Evolutionary conservation across 169 alveolate species (phyloP).

Genomic region (Eimeria maxima): DNA sequence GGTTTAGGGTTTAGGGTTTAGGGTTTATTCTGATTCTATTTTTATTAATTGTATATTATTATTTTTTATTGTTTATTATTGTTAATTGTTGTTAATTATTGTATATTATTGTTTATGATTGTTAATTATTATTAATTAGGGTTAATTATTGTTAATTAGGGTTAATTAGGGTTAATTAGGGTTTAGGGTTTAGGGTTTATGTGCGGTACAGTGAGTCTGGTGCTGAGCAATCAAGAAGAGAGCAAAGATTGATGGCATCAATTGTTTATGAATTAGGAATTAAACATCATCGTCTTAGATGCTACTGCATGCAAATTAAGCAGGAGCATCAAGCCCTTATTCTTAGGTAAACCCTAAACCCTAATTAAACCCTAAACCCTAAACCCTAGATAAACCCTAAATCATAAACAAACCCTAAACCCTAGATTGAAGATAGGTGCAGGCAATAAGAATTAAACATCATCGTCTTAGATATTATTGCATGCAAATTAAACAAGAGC

Average conservation of each 20-base stretch:
- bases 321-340: slow-evolving; percentile 73
- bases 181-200: neutral
- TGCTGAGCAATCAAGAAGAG: slow-evolving; percentile 57
- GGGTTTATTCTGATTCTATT: no score
- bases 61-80: no score
- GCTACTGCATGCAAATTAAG: slow-evolving; percentile 75
- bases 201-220: slow-evolving; percentile 65
- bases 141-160: no score
- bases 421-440: no score
- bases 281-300: slow-evolving; percentile 34
- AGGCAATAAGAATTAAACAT: neutral
- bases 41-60: no score
- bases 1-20: neutral
- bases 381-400: no score
- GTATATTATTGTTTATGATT: no score
- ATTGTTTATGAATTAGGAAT: slow-evolving; percentile 67
- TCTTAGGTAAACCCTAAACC: slow-evolving; percentile 50
- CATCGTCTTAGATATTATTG: slow-evolving; percentile 57
- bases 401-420: slow-evolving; percentile 63
- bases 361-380: neutral
- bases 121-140: no score
- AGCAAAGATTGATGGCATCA: slow-evolving; percentile 61
- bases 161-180: no score
- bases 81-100: no score
- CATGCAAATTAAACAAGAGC: slow-evolving; percentile 68